Conservation (phyloP, 2,329 filamentous ascomycete genomes). For the Fusarium newnesense region DNA sequence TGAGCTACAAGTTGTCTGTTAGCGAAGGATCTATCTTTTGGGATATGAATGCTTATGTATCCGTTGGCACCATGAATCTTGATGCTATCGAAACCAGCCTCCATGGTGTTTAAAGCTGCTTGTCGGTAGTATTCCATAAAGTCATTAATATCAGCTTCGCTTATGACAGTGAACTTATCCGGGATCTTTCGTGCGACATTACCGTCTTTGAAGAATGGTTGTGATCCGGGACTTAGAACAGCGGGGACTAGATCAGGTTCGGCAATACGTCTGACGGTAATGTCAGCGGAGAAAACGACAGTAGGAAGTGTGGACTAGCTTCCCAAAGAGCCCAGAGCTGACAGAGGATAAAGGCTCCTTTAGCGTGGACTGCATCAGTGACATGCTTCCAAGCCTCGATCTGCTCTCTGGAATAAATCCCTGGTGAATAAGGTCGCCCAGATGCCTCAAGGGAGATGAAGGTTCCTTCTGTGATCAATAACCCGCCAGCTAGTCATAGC, state of each 20-base stretch:
- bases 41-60: conserved; percentile 55
- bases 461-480: conserved; percentile 59
- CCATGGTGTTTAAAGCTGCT: conserved; percentile 64
- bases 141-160: conserved; percentile 69
- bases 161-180: conserved; percentile 60
- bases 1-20: conserved; percentile 13
- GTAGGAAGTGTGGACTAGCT: conserved; percentile 42
- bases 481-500: conserved; percentile 47
- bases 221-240: conserved; percentile 24
- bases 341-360: conserved; percentile 67
- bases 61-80: conserved; percentile 70
- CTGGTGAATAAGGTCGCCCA: conserved; percentile 42
- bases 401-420: conserved; percentile 67
- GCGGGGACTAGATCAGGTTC: conserved; percentile 21
- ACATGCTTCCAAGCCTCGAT: conserved; percentile 69
- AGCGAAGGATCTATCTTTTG: fast-evolving
- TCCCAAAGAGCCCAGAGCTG: conserved; percentile 73
- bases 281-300: fast-evolving
- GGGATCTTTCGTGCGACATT: background rate
- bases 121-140: conserved; percentile 69
- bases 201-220: background rate
- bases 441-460: conserved; percentile 49
- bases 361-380: conserved; percentile 70
- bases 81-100: conserved; percentile 69
- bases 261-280: conserved; percentile 15